phyloP scores from a whole-genome alignment of 2,329 filamentous ascomycete species.

The Colletotrichum graminicola region DNA sequence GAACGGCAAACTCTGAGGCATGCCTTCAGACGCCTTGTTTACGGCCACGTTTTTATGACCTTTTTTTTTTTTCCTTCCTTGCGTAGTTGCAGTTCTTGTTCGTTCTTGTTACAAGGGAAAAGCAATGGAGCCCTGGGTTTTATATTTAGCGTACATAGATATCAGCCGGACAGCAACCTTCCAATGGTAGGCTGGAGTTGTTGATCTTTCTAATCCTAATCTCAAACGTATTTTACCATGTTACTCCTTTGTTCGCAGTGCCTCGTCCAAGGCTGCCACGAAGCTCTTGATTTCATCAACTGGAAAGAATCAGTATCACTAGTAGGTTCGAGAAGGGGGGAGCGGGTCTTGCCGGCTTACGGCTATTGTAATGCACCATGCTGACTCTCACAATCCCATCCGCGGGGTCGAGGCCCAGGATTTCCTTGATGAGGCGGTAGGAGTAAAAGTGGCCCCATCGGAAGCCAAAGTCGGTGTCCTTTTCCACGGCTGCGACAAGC shows the following conservation, averaged over 20 bases:
- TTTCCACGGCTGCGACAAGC: conserved; percentile 73
- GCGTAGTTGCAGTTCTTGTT: conserved; percentile 3
- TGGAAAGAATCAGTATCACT: conserved; percentile 43
- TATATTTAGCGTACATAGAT: conserved; percentile 28
- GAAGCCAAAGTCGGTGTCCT: conserved; percentile 69
- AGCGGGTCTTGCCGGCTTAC: conserved; percentile 56
- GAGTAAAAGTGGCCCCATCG: conserved; percentile 79
- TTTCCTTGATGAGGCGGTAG: conserved; percentile 69
- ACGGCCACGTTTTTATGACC: conserved; percentile 32
- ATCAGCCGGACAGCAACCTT: conserved; percentile 22
- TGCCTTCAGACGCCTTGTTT: not conserved
- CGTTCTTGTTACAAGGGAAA: conserved; percentile 1
- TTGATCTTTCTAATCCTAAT: conserved; percentile 36
- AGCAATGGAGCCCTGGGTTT: conserved; percentile 36
- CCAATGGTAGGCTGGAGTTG: conserved; percentile 3
- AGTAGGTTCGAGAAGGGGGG: not conserved
- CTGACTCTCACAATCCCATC: conserved; percentile 78
- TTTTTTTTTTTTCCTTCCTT: conserved; percentile 33
- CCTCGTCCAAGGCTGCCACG: conserved; percentile 64
- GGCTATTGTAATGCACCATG: conserved; percentile 79
- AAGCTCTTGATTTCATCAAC: conserved; percentile 69
- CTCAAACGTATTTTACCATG: not conserved
- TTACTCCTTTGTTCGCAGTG: conserved; percentile 51
- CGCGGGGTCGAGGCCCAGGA: conserved; percentile 66
- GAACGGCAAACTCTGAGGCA: conserved; percentile 54